A percentile compares a stretch with the other conserved stretches of the same genome.
These are phyloP conservation scores for Apophysomyces variabilis DNA, from an alignment of 371 early-diverging fungal species.

Conservation along the genomic window DNA sequence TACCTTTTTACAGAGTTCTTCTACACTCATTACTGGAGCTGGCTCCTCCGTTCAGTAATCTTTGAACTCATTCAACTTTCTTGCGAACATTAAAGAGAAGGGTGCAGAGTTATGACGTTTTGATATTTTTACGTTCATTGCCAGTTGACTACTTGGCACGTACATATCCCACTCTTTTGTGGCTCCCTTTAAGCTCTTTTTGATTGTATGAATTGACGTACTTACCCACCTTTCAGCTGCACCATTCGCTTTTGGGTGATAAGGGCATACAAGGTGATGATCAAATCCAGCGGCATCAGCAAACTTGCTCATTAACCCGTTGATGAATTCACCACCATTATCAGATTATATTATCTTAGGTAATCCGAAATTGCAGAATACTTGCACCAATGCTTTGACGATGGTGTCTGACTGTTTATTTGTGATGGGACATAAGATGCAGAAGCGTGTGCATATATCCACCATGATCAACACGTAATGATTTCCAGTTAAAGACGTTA, in stretches of 20 bases:
- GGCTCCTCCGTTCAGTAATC: constrained; percentile 14
- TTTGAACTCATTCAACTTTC: constrained; percentile 23
- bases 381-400: constrained; percentile 18
- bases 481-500: too few relatives aligned
- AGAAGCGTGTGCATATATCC: constrained; percentile 29
- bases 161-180: constrained; percentile 25
- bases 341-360: constrained; percentile 23
- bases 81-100: constrained; percentile 25
- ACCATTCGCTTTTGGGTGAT: constrained; percentile 14
- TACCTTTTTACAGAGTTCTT: constrained; percentile 18
- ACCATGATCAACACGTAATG: constrained; percentile 22
- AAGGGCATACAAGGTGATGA: constrained; percentile 12
- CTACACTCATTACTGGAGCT: not conserved
- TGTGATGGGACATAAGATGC: constrained; percentile 23
- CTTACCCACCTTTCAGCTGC: constrained; percentile 25
- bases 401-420: constrained; percentile 28
- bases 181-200: constrained; percentile 20
- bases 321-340: constrained; percentile 37
- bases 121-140: constrained; percentile 16
- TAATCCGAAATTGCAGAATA: constrained; percentile 33
- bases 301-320: constrained; percentile 14
- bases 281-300: constrained; percentile 1
- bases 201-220: constrained; percentile 11
- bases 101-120: constrained; percentile 8
- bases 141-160: constrained; percentile 17